phyloP scores from a whole-genome alignment of 176 grass and related monocot species.

The Ensete glaucum region DNA sequence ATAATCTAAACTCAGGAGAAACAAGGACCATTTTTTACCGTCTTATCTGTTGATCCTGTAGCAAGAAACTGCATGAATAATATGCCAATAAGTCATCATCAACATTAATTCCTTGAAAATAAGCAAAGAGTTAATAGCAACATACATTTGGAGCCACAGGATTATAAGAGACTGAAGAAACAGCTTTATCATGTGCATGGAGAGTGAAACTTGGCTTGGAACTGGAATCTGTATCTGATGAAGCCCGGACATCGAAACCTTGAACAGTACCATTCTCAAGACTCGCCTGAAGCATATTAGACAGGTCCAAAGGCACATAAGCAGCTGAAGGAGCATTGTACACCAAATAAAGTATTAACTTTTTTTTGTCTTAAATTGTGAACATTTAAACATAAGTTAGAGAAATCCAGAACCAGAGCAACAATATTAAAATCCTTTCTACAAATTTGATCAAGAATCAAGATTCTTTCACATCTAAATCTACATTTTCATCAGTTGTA shows the following conservation, averaged over 20 bases:
- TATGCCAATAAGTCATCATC: background rate
- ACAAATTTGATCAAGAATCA: background rate
- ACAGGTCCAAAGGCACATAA: background rate
- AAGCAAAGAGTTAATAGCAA: background rate
- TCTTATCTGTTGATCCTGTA: slow-evolving; percentile 57
- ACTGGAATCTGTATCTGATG: slow-evolving; percentile 36
- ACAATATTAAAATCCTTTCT: background rate
- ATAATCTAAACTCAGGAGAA: background rate
- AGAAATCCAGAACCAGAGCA: background rate
- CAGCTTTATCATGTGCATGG: slow-evolving; percentile 63
- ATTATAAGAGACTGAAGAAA: slow-evolving; percentile 39
- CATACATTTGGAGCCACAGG: slow-evolving; percentile 41
- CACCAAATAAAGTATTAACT: no score
- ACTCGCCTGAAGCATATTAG: slow-evolving; percentile 47
- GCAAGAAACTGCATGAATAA: slow-evolving; percentile 44
- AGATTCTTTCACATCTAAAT: background rate
- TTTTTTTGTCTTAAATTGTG: no score
- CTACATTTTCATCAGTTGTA: background rate
- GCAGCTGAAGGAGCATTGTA: no score
- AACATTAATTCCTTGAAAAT: background rate
- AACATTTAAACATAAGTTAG: background rate
- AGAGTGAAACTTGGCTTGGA: slow-evolving; percentile 57
- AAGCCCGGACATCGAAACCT: slow-evolving; percentile 68
- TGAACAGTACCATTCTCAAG: slow-evolving; percentile 87
- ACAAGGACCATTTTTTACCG: slow-evolving; percentile 13